These are phyloP conservation scores for Fusarium odoratissimum DNA, from an alignment of 2,329 filamentous ascomycete genomes.

Conservation along the genomic window DNA sequence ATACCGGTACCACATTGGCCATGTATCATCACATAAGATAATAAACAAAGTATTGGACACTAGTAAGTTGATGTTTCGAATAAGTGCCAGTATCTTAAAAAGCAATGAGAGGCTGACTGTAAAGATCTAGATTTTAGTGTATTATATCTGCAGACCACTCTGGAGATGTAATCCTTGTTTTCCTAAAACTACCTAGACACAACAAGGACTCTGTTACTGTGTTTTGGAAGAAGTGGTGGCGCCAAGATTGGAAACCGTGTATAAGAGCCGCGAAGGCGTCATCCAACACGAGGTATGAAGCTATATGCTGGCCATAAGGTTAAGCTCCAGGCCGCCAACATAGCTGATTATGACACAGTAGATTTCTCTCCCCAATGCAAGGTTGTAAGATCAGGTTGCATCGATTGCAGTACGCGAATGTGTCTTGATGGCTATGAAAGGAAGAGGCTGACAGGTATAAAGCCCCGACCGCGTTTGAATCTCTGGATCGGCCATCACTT, in stretches of 20 bases:
- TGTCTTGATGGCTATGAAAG: too few species aligned
- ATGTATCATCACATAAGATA: neutral
- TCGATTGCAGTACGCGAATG: too few species aligned
- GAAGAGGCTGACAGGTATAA: neutral
- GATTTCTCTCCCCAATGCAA: rapidly evolving
- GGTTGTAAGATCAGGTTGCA: too few species aligned
- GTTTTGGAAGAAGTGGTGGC: rapidly evolving
- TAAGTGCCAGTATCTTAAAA: neutral
- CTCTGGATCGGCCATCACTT: neutral
- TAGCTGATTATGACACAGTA: neutral
- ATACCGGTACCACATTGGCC: too few species aligned
- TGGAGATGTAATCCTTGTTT: neutral
- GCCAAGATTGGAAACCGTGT: too few species aligned
- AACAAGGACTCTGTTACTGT: too few species aligned
- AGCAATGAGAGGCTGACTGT: neutral
- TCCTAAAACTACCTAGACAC: neutral
- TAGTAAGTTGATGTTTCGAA: rapidly evolving
- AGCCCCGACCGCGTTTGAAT: neutral
- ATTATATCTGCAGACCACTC: neutral
- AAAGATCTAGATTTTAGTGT: neutral
- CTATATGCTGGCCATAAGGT: neutral
- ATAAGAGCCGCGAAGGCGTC: neutral
- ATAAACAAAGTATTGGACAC: neutral
- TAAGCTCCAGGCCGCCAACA: neutral
- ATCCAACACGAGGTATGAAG: neutral